Evolutionary conservation across 768 basidiomycete genomes (phyloP).

Genomic region (Polyporus arcularius): DNA sequence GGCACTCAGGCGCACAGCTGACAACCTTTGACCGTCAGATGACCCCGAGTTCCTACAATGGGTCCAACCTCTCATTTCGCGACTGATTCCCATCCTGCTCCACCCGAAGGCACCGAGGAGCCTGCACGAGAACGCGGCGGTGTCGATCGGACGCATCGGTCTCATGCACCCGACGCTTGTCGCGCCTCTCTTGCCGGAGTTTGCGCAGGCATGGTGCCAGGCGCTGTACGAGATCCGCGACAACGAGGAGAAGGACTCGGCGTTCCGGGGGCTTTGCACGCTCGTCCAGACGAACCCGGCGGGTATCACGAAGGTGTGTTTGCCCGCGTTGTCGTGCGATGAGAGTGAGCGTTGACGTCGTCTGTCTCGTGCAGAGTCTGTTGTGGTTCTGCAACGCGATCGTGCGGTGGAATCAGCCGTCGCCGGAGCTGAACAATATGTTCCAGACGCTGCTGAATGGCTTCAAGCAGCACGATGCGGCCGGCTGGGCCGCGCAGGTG

Average conservation of each 20-base stretch:
- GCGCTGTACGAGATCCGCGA: conserved; percentile 98
- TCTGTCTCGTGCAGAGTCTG: conserved; percentile 60
- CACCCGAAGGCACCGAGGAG: conserved; percentile 92
- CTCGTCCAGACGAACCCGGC: conserved; percentile 93
- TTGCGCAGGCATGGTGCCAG: conserved; percentile 96
- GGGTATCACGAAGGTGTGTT: conserved; percentile 85
- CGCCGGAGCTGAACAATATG: conserved; percentile 89
- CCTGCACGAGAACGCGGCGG: conserved; percentile 96
- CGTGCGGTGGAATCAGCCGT: conserved; percentile 92
- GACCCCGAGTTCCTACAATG: conserved; percentile 90
- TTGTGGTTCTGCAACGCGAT: conserved; percentile 99
- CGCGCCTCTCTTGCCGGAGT: conserved; percentile 85
- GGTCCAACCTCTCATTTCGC: conserved; percentile 83
- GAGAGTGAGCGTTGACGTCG: conserved; percentile 21
- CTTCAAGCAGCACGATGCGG: conserved; percentile 86
- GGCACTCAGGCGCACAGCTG: background rate
- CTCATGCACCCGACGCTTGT: conserved; percentile 88
- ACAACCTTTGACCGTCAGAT: conserved; percentile 40
- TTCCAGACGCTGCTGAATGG: conserved; percentile 88
- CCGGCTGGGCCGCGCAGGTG: conserved; percentile 85
- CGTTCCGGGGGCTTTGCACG: conserved; percentile 96
- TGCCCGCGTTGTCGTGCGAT: background rate
- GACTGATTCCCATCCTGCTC: conserved; percentile 90
- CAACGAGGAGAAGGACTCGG: conserved; percentile 99
- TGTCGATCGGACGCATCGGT: conserved; percentile 95